These are phyloP conservation scores for Asterochloris sp. DNA, from an alignment of 139 green algal genomes.

Conservation along the genomic window DNA sequence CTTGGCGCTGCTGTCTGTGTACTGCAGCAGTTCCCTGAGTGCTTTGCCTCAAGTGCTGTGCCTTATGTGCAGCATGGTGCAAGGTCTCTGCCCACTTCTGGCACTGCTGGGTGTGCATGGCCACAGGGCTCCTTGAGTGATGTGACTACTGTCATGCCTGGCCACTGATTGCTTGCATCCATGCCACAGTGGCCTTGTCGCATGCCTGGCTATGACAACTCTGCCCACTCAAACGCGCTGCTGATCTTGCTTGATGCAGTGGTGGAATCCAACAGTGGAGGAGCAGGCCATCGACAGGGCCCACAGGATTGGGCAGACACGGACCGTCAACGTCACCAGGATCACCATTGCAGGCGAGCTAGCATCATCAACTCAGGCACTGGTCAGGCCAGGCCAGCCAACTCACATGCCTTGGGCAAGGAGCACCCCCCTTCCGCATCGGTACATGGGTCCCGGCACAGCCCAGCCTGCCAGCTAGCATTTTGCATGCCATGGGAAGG, in stretches of 20 bases:
- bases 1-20: too few species aligned
- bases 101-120: too few species aligned
- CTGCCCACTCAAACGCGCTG: too few species aligned
- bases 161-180: too few species aligned
- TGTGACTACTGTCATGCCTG: too few species aligned
- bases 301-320: conserved; percentile 84
- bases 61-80: background rate
- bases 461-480: background rate
- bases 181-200: too few species aligned
- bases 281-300: conserved; percentile 91
- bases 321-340: conserved; percentile 69
- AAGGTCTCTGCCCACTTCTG: too few species aligned
- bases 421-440: background rate
- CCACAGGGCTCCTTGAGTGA: too few species aligned
- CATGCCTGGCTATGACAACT: too few species aligned
- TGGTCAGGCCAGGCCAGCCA: background rate
- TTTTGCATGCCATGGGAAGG: background rate
- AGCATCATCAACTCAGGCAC: background rate
- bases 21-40: too few species aligned
- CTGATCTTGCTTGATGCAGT: conserved; percentile 62
- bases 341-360: conserved; percentile 51
- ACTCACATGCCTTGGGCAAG: background rate
- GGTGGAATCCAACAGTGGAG: conserved; percentile 76
- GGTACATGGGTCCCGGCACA: background rate
- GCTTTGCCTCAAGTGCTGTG: background rate